A percentile compares a stretch with the other conserved stretches of the same genome.
phyloP scores from a whole-genome alignment of 768 basidiomycete genomes.

The Paxillus rubicundulus region DNA sequence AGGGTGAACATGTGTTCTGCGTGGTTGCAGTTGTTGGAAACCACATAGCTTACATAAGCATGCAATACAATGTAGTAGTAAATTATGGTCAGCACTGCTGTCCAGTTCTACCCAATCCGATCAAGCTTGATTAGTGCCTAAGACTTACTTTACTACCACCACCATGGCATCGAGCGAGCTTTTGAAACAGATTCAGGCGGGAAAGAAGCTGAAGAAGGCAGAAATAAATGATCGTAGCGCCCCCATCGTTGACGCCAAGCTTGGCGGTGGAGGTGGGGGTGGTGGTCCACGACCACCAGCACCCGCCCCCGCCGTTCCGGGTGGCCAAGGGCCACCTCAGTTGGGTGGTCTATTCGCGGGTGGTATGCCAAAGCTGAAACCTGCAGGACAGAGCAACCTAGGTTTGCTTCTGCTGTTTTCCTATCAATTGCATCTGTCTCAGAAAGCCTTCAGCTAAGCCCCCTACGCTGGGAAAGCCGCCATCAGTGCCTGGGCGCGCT shows the following conservation, averaged over 20 bases:
- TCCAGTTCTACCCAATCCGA: background rate
- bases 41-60: too few species aligned
- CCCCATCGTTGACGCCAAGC: conserved; percentile 51
- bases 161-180: conserved; percentile 74
- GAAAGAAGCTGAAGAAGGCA: conserved; percentile 78
- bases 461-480: conserved; percentile 63
- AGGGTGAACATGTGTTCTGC: too few species aligned
- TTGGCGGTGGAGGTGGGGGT: conserved; percentile 42
- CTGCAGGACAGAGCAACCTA: conserved; percentile 59
- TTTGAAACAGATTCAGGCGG: conserved; percentile 78
- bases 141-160: background rate
- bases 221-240: conserved; percentile 81
- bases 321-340: conserved; percentile 66
- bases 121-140: too few species aligned
- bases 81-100: too few species aligned
- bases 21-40: too few species aligned
- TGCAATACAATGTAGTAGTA: too few species aligned
- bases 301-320: conserved; percentile 16
- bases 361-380: conserved; percentile 87
- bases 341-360: conserved; percentile 85
- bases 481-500: conserved; percentile 55
- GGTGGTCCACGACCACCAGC: conserved; percentile 29
- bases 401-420: conserved; percentile 40
- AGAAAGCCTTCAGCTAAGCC: conserved; percentile 49
- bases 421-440: conserved; percentile 1